Evolutionary conservation across 805 yeast genomes (phyloP).

Genomic region (Debaryomyces maramus): DNA sequence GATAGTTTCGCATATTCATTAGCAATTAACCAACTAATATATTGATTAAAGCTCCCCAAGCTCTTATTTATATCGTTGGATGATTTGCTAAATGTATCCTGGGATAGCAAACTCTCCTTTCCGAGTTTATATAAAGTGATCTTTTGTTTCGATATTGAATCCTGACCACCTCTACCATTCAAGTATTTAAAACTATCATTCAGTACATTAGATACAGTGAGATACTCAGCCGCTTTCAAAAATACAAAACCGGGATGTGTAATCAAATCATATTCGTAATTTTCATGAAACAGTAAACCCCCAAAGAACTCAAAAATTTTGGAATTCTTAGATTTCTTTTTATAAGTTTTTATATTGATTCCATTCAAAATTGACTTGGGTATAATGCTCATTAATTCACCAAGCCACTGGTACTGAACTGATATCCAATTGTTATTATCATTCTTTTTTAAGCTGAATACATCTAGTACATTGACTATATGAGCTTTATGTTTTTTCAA

Average conservation of each 20-base stretch:
- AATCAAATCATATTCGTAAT: constrained; percentile 19
- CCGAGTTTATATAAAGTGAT: constrained; percentile 25
- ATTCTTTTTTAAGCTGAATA: constrained; percentile 26
- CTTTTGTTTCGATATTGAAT: constrained; percentile 5
- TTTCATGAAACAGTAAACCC: constrained; percentile 31
- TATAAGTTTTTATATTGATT: constrained; percentile 12
- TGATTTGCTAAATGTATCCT: neutral
- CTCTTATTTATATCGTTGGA: neutral
- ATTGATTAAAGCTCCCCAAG: constrained; percentile 11
- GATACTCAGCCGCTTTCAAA: constrained; percentile 22
- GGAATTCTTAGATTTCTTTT: constrained; percentile 13
- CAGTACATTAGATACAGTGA: constrained; percentile 25
- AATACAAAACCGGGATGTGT: constrained; percentile 32
- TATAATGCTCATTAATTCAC: constrained; percentile 51
- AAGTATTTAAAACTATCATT: constrained; percentile 17
- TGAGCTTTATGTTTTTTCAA: constrained; percentile 67
- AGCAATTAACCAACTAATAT: constrained; percentile 51
- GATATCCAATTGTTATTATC: constrained; percentile 51
- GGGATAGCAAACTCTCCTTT: constrained; percentile 3
- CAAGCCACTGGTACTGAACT: constrained; percentile 65
- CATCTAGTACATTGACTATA: constrained; percentile 46
- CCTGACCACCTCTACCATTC: constrained; percentile 14
- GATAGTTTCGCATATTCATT: constrained; percentile 37
- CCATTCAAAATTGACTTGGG: constrained; percentile 40
- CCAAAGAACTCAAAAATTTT: constrained; percentile 26